phyloP scores from a whole-genome alignment of 2,329 filamentous ascomycete species.

The Fragosphaeria purpurea region DNA sequence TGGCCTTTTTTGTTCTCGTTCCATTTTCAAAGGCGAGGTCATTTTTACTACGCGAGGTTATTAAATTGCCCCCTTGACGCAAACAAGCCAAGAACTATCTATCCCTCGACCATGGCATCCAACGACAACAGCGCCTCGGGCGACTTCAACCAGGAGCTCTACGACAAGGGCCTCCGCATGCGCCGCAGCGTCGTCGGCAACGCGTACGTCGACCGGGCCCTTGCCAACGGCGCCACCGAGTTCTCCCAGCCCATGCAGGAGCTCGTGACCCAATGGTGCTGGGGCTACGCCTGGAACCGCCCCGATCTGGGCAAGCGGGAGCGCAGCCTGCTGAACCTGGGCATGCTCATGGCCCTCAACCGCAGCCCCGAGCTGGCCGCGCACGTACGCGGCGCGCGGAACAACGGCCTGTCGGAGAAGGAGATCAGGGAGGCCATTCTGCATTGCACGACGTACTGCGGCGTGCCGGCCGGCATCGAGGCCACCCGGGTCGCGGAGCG shows the following conservation, averaged over 20 bases:
- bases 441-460: constrained; percentile 34
- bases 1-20: too few species aligned
- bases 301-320: constrained; percentile 52
- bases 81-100: too few species aligned
- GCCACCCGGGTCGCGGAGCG: constrained; percentile 24
- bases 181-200: constrained; percentile 52
- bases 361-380: constrained; percentile 47
- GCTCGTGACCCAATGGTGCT: constrained; percentile 51
- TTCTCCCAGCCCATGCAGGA: constrained; percentile 53
- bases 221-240: constrained; percentile 44
- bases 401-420: constrained; percentile 50
- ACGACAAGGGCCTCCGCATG: constrained; percentile 48
- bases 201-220: constrained; percentile 47
- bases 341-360: constrained; percentile 50
- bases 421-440: constrained; percentile 52
- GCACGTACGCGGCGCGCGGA: constrained; percentile 51
- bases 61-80: too few species aligned
- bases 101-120: too few species aligned
- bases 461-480: constrained; percentile 33
- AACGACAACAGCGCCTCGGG: too few species aligned
- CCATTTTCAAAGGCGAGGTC: too few species aligned
- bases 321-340: constrained; percentile 52
- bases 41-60: too few species aligned
- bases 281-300: constrained; percentile 54
- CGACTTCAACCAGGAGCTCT: too few species aligned